phyloP scores from a whole-genome alignment of 2,329 filamentous ascomycete genomes.

The Parastagonospora avenae region DNA sequence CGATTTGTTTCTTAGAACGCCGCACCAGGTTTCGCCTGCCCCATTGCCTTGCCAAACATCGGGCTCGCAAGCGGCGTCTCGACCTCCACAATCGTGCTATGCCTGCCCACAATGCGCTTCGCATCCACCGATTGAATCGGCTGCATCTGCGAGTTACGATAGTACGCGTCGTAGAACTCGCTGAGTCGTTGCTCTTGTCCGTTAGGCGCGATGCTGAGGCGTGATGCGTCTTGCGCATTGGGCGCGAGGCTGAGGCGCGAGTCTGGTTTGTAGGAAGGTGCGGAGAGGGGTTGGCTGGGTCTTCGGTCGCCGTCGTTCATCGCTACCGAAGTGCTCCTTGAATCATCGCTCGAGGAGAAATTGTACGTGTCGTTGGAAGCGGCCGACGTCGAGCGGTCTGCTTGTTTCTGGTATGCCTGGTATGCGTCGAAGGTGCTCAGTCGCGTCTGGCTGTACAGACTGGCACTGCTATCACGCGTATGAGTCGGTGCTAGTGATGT shows the following conservation, averaged over 20 bases:
- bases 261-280: conserved; percentile 21
- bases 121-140: conserved; percentile 10
- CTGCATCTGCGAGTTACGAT: conserved; percentile 35
- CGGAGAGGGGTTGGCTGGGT: conserved; percentile 18
- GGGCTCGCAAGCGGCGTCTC: conserved; percentile 35
- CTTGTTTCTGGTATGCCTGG: conserved; percentile 19
- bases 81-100: conserved; percentile 37
- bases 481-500: conserved; percentile 30
- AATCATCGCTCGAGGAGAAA: conserved; percentile 19
- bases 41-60: conserved; percentile 13
- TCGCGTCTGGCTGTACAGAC: conserved; percentile 39
- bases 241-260: conserved; percentile 33
- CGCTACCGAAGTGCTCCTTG: conserved; percentile 25
- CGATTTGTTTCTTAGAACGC: conserved; percentile 16
- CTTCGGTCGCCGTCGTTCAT: conserved; percentile 12
- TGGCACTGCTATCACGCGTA: conserved; percentile 38
- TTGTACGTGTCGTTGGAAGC: conserved; percentile 14
- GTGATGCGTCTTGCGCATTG: not conserved
- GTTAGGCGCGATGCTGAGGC: not conserved
- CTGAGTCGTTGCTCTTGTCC: conserved; percentile 31
- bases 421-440: conserved; percentile 23
- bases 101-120: conserved; percentile 21
- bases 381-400: conserved; percentile 18
- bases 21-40: conserved; percentile 20
- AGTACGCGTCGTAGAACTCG: conserved; percentile 50